Percentiles rank a stretch among this genome's conserved stretches.
Evolutionary conservation across 2,329 filamentous ascomycete genomes (phyloP).

Genomic region (Lojkania enalia): DNA sequence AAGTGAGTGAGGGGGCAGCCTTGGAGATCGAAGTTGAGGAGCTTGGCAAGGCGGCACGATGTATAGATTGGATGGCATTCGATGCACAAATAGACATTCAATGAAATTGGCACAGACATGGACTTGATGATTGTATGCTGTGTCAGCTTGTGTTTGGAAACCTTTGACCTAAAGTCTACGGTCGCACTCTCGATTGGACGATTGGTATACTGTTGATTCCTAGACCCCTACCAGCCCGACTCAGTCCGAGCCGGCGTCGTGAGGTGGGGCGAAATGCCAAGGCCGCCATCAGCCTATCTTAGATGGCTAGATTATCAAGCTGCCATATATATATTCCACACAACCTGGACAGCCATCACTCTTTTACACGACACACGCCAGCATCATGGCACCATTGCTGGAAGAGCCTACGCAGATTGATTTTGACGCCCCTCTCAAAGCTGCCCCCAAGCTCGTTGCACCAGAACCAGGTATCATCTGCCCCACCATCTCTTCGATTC

Average conservation of each 20-base stretch:
- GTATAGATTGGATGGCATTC: too few species aligned
- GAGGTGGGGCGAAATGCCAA: slow-evolving; percentile 26
- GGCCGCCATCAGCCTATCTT: slow-evolving; percentile 28
- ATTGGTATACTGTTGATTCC: too few species aligned
- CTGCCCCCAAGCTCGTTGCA: slow-evolving; percentile 82
- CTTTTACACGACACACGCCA: slow-evolving; percentile 7
- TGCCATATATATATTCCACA: slow-evolving; percentile 5
- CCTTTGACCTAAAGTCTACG: too few species aligned
- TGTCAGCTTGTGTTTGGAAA: too few species aligned
- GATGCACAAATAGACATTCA: too few species aligned
- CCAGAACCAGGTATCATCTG: slow-evolving; percentile 83
- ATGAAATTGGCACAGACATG: too few species aligned
- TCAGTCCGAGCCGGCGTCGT: slow-evolving; percentile 27
- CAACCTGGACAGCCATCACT: slow-evolving; percentile 8
- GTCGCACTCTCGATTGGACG: too few species aligned
- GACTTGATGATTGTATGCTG: too few species aligned
- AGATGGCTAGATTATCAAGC: slow-evolving; percentile 38
- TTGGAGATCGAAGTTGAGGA: too few species aligned
- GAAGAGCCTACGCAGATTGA: slow-evolving; percentile 71
- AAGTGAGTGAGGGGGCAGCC: slow-evolving; percentile 37
- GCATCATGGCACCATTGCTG: slow-evolving; percentile 75
- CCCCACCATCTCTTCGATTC: slow-evolving; percentile 41
- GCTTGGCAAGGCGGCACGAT: too few species aligned
- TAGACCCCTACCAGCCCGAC: too few species aligned
- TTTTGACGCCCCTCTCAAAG: slow-evolving; percentile 74